Conservation (phyloP, 2,329 filamentous ascomycete genomes). For the Alternaria alternata region DNA sequence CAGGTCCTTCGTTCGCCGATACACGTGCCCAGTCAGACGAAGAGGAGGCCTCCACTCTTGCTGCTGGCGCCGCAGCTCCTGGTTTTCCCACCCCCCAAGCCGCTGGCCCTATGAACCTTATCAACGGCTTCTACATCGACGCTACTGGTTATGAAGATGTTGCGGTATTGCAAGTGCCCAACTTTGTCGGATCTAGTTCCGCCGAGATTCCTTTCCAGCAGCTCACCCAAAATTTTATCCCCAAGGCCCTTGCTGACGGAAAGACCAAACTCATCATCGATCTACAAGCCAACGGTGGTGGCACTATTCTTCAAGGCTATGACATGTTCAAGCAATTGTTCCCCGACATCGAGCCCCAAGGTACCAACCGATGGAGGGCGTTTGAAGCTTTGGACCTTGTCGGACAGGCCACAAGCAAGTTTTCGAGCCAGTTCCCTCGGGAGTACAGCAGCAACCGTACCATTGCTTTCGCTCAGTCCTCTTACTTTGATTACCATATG, state of each 20-base stretch:
- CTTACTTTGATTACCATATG: slow-evolving; percentile 58
- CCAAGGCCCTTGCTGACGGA: slow-evolving; percentile 56
- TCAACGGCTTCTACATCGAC: slow-evolving; percentile 57
- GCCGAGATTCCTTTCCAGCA: slow-evolving; percentile 48
- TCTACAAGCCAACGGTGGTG: slow-evolving; percentile 66
- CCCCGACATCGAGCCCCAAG: slow-evolving; percentile 59
- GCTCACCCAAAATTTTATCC: slow-evolving; percentile 53
- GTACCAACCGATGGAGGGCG: slow-evolving; percentile 62
- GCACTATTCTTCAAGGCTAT: slow-evolving; percentile 66
- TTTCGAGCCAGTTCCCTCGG: slow-evolving; percentile 45
- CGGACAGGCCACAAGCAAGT: slow-evolving; percentile 50
- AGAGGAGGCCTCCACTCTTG: slow-evolving; percentile 11
- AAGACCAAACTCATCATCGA: slow-evolving; percentile 70
- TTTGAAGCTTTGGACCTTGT: slow-evolving; percentile 57
- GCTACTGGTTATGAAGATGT: slow-evolving; percentile 55
- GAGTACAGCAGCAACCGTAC: slow-evolving; percentile 48
- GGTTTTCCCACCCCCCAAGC: slow-evolving; percentile 56
- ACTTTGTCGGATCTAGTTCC: slow-evolving; percentile 46
- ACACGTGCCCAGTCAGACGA: slow-evolving; percentile 2
- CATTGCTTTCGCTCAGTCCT: slow-evolving; percentile 47
- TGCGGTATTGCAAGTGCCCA: slow-evolving; percentile 55
- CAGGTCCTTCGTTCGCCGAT: background rate
- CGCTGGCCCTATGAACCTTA: slow-evolving; percentile 50
- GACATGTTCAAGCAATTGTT: slow-evolving; percentile 68
- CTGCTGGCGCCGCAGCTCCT: slow-evolving; percentile 37